Evolutionary conservation across 2,329 filamentous ascomycete genomes (phyloP).

Genomic region (Aspergillus pseudoviridinutans): DNA sequence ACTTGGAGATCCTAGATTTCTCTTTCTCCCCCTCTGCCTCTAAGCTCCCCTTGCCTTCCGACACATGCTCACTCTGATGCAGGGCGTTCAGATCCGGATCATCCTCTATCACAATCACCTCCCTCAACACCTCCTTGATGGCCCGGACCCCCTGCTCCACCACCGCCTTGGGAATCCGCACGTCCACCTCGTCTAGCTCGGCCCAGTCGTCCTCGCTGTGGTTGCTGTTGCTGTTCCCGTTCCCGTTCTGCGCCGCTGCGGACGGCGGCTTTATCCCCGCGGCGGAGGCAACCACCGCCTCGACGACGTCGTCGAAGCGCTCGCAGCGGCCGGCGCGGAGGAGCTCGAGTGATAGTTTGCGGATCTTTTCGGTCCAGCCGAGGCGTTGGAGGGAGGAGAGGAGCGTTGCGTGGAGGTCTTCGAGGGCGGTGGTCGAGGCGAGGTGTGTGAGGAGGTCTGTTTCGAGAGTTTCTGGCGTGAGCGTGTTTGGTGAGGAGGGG

Average conservation of each 20-base stretch:
- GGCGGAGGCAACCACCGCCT: slow-evolving; percentile 48
- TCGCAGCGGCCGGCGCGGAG: slow-evolving; percentile 56
- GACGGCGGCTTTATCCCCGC: slow-evolving; percentile 30
- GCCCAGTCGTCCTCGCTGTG: slow-evolving; percentile 33
- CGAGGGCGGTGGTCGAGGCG: slow-evolving; percentile 47
- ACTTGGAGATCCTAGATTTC: slow-evolving; percentile 6
- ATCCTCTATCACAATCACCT: slow-evolving; percentile 46
- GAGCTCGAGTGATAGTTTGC: slow-evolving; percentile 51
- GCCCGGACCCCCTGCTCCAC: slow-evolving; percentile 50
- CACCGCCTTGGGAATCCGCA: slow-evolving; percentile 47
- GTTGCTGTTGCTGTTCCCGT: slow-evolving; percentile 8
- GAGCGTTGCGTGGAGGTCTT: slow-evolving; percentile 53
- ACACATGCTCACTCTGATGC: slow-evolving; percentile 6
- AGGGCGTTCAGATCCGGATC: slow-evolving; percentile 20
- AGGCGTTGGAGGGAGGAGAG: slow-evolving; percentile 52
- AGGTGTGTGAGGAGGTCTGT: slow-evolving; percentile 43
- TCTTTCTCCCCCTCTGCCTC: slow-evolving; percentile 8
- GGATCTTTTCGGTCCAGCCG: slow-evolving; percentile 58
- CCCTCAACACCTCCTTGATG: slow-evolving; percentile 50
- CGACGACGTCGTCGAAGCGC: slow-evolving; percentile 55
- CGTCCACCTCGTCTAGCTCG: slow-evolving; percentile 34
- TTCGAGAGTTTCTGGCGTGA: slow-evolving; percentile 40
- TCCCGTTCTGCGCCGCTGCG: slow-evolving; percentile 15
- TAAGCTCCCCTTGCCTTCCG: background rate
- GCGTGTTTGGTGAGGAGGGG: slow-evolving; percentile 18